These are phyloP conservation scores for Apiospora malaysiana DNA, from an alignment of 2,329 filamentous ascomycete species.

Conservation along the genomic window DNA sequence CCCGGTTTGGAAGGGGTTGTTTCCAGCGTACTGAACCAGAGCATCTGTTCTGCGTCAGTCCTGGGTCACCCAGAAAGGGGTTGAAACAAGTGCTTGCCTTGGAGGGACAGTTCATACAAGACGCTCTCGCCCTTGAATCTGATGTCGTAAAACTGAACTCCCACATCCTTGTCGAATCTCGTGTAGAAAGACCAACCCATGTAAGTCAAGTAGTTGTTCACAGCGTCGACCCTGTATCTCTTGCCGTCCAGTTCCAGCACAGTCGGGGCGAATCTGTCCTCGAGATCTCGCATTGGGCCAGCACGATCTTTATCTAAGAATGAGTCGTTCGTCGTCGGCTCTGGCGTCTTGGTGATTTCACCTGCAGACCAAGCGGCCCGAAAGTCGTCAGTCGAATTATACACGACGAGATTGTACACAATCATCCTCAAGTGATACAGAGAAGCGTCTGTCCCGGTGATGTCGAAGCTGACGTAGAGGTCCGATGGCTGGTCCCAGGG, in stretches of 20 bases:
- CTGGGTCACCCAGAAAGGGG: neutral
- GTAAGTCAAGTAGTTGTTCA: neutral
- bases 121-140: conserved; percentile 43
- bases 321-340: neutral
- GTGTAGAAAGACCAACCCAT: neutral
- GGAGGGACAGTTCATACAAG: conserved; percentile 42
- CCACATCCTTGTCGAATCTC: neutral
- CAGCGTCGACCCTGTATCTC: neutral
- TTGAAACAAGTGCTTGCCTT: neutral
- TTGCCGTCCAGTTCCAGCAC: neutral
- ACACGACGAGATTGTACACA: neutral
- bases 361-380: neutral
- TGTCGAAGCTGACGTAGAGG: neutral
- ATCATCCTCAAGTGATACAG: neutral
- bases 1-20: conserved; percentile 35
- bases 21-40: conserved; percentile 37
- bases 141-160: neutral
- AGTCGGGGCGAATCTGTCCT: neutral
- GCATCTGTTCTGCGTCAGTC: conserved; percentile 11
- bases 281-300: neutral
- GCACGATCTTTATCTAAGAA: neutral
- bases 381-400: neutral
- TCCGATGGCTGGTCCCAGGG: conserved; percentile 1
- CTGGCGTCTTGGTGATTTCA: neutral
- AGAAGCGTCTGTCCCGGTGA: neutral